phyloP scores from a whole-genome alignment of 176 grass and related monocot species.

The Zizania latifolia region DNA sequence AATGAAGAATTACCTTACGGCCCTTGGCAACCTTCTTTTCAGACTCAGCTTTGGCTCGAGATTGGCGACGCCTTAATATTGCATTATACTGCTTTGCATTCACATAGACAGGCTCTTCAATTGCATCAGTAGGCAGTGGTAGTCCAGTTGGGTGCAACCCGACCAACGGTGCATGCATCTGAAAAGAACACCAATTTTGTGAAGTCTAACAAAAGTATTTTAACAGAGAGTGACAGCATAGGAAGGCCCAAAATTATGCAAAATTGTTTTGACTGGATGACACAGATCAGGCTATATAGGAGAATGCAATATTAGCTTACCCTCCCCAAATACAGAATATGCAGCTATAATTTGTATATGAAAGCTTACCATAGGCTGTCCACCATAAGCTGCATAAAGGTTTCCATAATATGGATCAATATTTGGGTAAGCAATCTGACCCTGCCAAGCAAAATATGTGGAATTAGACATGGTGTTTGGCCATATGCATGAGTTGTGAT shows the following conservation, averaged over 20 bases:
- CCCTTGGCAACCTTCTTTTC: slow-evolving; percentile 71
- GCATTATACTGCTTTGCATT: slow-evolving; percentile 85
- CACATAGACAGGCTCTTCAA: slow-evolving; percentile 86
- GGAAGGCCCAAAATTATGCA: not conserved
- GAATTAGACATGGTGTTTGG: not conserved
- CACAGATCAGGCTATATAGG: not conserved
- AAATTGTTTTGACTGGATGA: not conserved
- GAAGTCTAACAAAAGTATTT: not conserved
- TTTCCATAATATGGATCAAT: slow-evolving; percentile 69
- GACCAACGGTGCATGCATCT: slow-evolving; percentile 62
- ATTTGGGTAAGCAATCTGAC: slow-evolving; percentile 64
- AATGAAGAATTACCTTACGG: slow-evolving; percentile 57
- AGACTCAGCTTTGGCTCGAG: slow-evolving; percentile 80
- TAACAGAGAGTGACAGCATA: not conserved
- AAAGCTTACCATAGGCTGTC: slow-evolving; percentile 53
- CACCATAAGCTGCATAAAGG: slow-evolving; percentile 71
- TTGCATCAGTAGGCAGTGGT: slow-evolving; percentile 65
- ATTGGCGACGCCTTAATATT: slow-evolving; percentile 69
- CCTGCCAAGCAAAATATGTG: slow-evolving; percentile 32
- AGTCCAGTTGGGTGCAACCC: slow-evolving; percentile 60
- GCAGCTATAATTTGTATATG: not conserved
- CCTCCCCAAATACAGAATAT: not conserved
- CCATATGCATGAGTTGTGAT: not conserved
- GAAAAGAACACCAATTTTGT: slow-evolving; percentile 19
- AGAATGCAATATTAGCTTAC: not conserved